These are phyloP conservation scores for Erysimum pusillum DNA, from an alignment of 441 rosid species.

Conservation along the genomic window DNA sequence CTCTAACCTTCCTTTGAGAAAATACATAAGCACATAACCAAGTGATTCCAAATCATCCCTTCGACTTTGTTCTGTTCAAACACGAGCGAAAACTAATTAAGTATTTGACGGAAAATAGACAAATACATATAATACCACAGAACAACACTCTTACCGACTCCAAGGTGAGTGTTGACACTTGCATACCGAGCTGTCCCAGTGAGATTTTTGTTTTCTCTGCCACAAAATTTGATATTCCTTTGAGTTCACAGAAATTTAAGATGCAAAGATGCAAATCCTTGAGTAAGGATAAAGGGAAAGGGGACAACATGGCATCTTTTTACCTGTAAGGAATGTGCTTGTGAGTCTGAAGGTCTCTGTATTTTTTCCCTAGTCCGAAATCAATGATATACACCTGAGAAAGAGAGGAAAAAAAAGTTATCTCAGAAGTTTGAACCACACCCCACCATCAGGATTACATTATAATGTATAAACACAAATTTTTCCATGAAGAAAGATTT, in stretches of 20 bases:
- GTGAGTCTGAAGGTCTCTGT: slow-evolving; percentile 96
- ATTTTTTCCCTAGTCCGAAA: slow-evolving; percentile 96
- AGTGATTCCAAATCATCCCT: slow-evolving; percentile 96
- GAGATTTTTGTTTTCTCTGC: slow-evolving; percentile 89
- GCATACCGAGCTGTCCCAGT: slow-evolving; percentile 98
- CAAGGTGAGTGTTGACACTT: slow-evolving; percentile 91
- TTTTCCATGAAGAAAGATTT: neutral
- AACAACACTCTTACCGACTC: slow-evolving; percentile 66
- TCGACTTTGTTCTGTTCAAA: slow-evolving; percentile 85
- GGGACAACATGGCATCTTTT: slow-evolving; percentile 1
- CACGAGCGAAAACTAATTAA: slow-evolving; percentile 37
- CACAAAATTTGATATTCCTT: neutral
- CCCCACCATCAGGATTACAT: neutral
- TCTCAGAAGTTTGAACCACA: slow-evolving; percentile 19
- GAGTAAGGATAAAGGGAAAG: neutral
- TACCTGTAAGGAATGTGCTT: slow-evolving; percentile 98
- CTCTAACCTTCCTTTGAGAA: slow-evolving; percentile 89
- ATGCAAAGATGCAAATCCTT: slow-evolving; percentile 6
- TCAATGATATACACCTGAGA: slow-evolving; percentile 90
- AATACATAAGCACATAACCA: slow-evolving; percentile 93
- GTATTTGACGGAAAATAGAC: neutral
- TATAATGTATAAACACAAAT: neutral
- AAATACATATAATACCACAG: slow-evolving; percentile 34
- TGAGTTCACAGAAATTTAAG: neutral
- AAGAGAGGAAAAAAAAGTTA: neutral